A percentile compares a stretch with the other conserved stretches of the same genome.
phyloP scores from a whole-genome alignment of 176 grass and related monocot genomes.

The Lolium multiflorum region DNA sequence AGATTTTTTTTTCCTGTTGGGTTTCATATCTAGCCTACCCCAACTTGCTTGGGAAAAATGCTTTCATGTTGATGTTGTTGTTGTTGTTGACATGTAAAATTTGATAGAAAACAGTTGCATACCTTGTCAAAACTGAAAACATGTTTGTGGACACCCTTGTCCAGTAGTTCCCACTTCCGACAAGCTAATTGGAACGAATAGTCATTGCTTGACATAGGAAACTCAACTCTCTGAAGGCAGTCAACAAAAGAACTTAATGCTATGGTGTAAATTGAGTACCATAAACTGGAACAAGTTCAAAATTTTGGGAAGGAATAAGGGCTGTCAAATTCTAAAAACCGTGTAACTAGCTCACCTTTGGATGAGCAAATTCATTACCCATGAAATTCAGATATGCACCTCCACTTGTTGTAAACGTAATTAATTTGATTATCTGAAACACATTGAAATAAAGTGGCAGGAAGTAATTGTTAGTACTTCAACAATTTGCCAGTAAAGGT shows the following conservation, averaged over 20 bases:
- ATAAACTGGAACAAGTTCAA: conserved; percentile 2
- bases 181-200: conserved; percentile 79
- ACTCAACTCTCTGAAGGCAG: conserved; percentile 82
- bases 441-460: conserved; percentile 13
- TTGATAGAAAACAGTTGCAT: conserved; percentile 19
- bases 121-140: conserved; percentile 90
- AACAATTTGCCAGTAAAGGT: conserved; percentile 5
- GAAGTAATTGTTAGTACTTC: conserved; percentile 17
- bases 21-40: too few relatives aligned
- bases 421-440: conserved; percentile 87
- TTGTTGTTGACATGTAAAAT: neutral
- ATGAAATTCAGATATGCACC: conserved; percentile 93
- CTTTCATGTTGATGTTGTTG: too few relatives aligned
- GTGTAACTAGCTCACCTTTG: conserved; percentile 59
- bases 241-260: conserved; percentile 27
- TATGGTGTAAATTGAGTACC: conserved; percentile 15
- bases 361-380: conserved; percentile 99
- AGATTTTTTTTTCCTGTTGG: too few relatives aligned
- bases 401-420: conserved; percentile 89
- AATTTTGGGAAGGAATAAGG: conserved; percentile 29
- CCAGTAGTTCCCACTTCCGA: conserved; percentile 83
- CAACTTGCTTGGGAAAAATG: too few relatives aligned
- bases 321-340: conserved; percentile 20
- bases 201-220: conserved; percentile 92
- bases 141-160: conserved; percentile 67